phyloP scores from a whole-genome alignment of 768 basidiomycete genomes.

The Phylloporus arenicola region DNA sequence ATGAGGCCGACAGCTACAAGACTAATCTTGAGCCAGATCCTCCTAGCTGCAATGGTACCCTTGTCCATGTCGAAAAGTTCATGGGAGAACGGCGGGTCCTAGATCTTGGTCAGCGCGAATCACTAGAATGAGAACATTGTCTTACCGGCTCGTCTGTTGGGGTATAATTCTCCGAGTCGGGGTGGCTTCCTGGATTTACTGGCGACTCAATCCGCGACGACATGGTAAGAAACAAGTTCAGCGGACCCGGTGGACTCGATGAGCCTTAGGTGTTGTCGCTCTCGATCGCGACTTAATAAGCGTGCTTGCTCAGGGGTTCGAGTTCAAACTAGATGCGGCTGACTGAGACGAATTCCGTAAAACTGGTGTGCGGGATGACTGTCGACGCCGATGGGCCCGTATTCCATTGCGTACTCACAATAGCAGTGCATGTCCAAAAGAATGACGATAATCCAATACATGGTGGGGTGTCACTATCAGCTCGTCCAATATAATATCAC shows the following conservation, averaged over 20 bases:
- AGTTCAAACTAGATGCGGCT: not conserved
- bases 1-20: constrained; percentile 33
- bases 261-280: not conserved
- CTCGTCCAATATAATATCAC: constrained; percentile 28
- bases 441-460: constrained; percentile 25
- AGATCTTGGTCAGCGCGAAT: constrained; percentile 1
- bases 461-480: constrained; percentile 20
- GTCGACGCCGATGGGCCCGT: not conserved
- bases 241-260: not conserved
- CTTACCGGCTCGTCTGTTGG: constrained; percentile 10
- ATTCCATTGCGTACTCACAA: not conserved
- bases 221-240: not conserved
- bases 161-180: not conserved
- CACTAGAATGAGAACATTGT: not conserved
- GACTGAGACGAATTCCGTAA: not conserved
- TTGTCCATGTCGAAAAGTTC: constrained; percentile 25
- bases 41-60: constrained; percentile 30
- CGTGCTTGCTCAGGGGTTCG: constrained; percentile 1
- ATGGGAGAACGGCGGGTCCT: constrained; percentile 29
- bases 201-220: constrained; percentile 1
- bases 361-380: not conserved
- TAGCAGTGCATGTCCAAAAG: constrained; percentile 13
- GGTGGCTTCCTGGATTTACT: not conserved
- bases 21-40: constrained; percentile 39
- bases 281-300: constrained; percentile 17